Evolutionary conservation across 306 rosid species (phyloP).

Genomic region (Acacia melanoxylon): DNA sequence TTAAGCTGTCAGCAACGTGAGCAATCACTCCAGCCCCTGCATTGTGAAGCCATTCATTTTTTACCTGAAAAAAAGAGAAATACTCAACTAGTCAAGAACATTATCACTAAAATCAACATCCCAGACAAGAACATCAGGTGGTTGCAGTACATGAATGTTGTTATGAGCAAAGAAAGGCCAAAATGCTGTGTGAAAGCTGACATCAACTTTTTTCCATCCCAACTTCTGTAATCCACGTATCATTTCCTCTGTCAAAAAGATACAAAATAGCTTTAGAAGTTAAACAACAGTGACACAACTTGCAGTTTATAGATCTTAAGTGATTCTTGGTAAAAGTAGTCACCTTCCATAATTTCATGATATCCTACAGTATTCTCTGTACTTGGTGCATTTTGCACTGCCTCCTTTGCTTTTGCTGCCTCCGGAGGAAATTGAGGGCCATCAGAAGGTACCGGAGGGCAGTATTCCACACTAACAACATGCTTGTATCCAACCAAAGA

Average conservation of each 20-base stretch:
- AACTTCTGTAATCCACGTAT: slow-evolving; percentile 77
- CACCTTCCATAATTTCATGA: slow-evolving; percentile 94
- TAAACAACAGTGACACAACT: background rate
- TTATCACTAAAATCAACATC: slow-evolving; percentile 21
- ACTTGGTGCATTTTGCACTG: slow-evolving; percentile 76
- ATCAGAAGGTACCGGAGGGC: slow-evolving; percentile 69
- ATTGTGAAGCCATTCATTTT: slow-evolving; percentile 89
- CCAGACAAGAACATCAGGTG: background rate
- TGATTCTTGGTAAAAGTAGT: slow-evolving; percentile 5
- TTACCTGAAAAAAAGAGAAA: slow-evolving; percentile 63
- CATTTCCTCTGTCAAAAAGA: slow-evolving; percentile 76
- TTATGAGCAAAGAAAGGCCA: slow-evolving; percentile 98
- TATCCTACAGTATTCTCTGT: slow-evolving; percentile 68
- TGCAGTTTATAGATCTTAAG: slow-evolving; percentile 15
- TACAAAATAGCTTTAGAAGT: slow-evolving; percentile 22
- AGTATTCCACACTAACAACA: slow-evolving; percentile 81
- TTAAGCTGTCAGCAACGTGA: slow-evolving; percentile 87
- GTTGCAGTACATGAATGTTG: slow-evolving; percentile 78
- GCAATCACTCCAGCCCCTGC: slow-evolving; percentile 92
- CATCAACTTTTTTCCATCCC: slow-evolving; percentile 93
- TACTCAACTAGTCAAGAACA: slow-evolving; percentile 2
- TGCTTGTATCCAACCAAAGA: slow-evolving; percentile 93
- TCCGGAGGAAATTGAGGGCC: slow-evolving; percentile 77
- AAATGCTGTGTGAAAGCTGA: slow-evolving; percentile 84
- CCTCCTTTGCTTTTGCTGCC: slow-evolving; percentile 91